Percentiles rank a stretch among this genome's conserved stretches.
These are phyloP conservation scores for Amanita inopinata DNA, from an alignment of 768 basidiomycete genomes.

Conservation along the genomic window DNA sequence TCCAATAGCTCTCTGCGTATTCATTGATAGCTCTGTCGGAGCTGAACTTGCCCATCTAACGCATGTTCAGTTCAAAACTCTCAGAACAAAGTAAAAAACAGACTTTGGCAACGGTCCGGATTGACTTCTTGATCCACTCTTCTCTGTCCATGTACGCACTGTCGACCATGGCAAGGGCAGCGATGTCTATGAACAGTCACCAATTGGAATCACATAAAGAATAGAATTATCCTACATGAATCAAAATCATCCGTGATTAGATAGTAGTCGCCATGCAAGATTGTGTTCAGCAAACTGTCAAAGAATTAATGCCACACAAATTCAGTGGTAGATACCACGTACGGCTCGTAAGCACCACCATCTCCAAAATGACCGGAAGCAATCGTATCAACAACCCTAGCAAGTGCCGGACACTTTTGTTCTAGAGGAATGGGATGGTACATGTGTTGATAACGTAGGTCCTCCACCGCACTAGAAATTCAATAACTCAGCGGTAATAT, in stretches of 20 bases:
- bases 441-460: constrained; percentile 75
- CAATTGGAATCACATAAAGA: neutral
- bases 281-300: constrained; percentile 59
- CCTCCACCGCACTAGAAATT: constrained; percentile 56
- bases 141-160: constrained; percentile 75
- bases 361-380: constrained; percentile 78
- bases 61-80: neutral
- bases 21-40: constrained; percentile 88
- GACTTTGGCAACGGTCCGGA: constrained; percentile 72
- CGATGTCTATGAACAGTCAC: constrained; percentile 45
- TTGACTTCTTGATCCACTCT: constrained; percentile 90
- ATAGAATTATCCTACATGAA: constrained; percentile 48
- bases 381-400: constrained; percentile 68
- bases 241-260: constrained; percentile 90
- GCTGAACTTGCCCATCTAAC: constrained; percentile 92
- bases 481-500: neutral
- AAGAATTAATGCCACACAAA: constrained; percentile 14
- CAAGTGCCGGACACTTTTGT: constrained; percentile 75
- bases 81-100: constrained; percentile 1
- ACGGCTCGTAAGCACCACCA: constrained; percentile 77
- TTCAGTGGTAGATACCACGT: constrained; percentile 22
- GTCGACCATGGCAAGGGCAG: constrained; percentile 80
- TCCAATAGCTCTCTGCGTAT: constrained; percentile 87
- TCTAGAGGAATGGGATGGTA: constrained; percentile 78
- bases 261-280: constrained; percentile 70